phyloP scores from a whole-genome alignment of 495 filamentous ascomycete species.

The Corynascus novoguineensis region DNA sequence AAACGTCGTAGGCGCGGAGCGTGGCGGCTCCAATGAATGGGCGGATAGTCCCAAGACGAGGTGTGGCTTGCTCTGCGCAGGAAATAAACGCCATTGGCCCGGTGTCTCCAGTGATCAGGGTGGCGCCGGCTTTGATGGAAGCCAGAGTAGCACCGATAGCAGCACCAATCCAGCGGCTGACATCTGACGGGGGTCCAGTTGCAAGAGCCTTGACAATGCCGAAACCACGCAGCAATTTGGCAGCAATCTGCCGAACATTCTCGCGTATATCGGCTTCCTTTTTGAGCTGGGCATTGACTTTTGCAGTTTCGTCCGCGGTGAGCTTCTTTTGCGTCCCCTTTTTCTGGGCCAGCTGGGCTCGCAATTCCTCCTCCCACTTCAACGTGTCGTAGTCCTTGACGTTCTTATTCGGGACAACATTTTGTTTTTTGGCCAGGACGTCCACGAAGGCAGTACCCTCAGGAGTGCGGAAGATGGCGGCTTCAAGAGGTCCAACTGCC shows the following conservation, averaged over 20 bases:
- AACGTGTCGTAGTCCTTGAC: conserved; percentile 87
- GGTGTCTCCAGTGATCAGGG: conserved; percentile 68
- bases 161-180: conserved; percentile 77
- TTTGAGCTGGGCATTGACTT: conserved; percentile 82
- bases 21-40: conserved; percentile 84
- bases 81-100: conserved; percentile 76
- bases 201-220: conserved; percentile 79
- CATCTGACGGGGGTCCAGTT: conserved; percentile 76
- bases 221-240: conserved; percentile 68
- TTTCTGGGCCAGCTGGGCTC: conserved; percentile 81
- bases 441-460: conserved; percentile 86
- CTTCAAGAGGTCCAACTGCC: conserved; percentile 74
- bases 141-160: conserved; percentile 65
- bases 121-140: conserved; percentile 70
- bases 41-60: conserved; percentile 68
- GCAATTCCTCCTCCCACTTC: conserved; percentile 95
- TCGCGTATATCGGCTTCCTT: conserved; percentile 78
- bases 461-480: conserved; percentile 82
- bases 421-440: conserved; percentile 75
- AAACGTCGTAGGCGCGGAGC: conserved; percentile 67
- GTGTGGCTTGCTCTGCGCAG: conserved; percentile 64
- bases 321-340: conserved; percentile 89
- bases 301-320: conserved; percentile 77
- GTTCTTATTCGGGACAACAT: conserved; percentile 67
- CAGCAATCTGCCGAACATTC: conserved; percentile 59